These are phyloP conservation scores for Papiliotrema fonsecae DNA, from an alignment of 1,284 basidiomycete genomes.

Conservation along the genomic window DNA sequence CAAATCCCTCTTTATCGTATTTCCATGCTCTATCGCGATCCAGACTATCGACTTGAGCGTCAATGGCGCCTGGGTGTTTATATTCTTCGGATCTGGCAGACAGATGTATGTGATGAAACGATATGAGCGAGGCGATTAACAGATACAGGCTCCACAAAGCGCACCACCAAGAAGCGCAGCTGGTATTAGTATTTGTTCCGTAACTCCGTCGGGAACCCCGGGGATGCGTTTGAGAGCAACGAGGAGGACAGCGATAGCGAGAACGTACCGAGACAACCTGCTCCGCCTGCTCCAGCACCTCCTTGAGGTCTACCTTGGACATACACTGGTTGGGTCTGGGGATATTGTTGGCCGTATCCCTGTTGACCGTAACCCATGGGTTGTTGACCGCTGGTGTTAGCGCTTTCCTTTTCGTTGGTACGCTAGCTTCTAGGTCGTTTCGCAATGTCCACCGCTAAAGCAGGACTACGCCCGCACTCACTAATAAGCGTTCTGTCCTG, in stretches of 20 bases:
- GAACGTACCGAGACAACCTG: slow-evolving; percentile 5
- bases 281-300: neutral
- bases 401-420: neutral
- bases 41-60: too few relatives aligned
- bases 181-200: neutral
- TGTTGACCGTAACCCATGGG: slow-evolving; percentile 4
- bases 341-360: slow-evolving; percentile 1
- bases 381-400: slow-evolving; percentile 1
- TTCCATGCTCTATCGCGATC: too few relatives aligned
- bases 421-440: neutral
- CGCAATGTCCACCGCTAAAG: too few relatives aligned
- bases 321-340: neutral
- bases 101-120: too few relatives aligned
- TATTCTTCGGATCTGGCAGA: too few relatives aligned
- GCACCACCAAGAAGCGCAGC: slow-evolving; percentile 1
- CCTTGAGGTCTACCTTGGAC: neutral
- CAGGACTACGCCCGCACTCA: neutral
- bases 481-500: slow-evolving; percentile 1
- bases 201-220: neutral
- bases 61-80: too few relatives aligned
- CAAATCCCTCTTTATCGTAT: too few relatives aligned
- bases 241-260: neutral
- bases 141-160: slow-evolving; percentile 4
- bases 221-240: neutral
- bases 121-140: neutral